Percentiles rank a stretch among this genome's conserved stretches.
These are phyloP conservation scores for Aspergillus quadricinctus DNA, from an alignment of 2,329 filamentous ascomycete genomes.

Conservation along the genomic window DNA sequence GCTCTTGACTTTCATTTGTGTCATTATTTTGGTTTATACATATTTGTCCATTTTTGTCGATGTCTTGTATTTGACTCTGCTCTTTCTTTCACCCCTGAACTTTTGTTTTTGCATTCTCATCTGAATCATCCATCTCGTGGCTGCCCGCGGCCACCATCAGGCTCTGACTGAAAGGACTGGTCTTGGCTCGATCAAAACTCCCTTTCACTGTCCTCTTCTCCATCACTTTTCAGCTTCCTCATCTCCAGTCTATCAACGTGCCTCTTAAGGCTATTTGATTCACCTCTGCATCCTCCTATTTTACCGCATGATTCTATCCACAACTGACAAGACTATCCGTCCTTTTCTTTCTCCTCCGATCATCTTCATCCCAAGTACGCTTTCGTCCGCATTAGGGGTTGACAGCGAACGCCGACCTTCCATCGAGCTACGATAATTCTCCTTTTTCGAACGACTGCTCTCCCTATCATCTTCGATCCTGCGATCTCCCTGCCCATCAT, in stretches of 20 bases:
- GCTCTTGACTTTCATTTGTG: not conserved
- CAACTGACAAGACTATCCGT: not conserved
- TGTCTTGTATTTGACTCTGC: not conserved
- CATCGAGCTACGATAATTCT: not conserved
- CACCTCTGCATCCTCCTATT: not conserved
- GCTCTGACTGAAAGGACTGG: not conserved
- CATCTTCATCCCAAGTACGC: not conserved
- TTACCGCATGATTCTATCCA: not conserved
- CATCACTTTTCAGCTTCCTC: not conserved
- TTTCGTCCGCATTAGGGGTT: not conserved
- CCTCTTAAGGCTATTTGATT: not conserved
- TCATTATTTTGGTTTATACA: not conserved
- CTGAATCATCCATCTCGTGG: not conserved
- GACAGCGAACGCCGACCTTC: not conserved
- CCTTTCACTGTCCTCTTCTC: not conserved
- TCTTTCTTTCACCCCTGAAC: not conserved
- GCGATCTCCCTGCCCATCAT: constrained; percentile 55
- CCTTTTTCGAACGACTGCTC: not conserved
- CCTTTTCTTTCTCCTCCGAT: not conserved
- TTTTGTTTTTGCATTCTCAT: not conserved
- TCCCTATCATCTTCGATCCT: not conserved
- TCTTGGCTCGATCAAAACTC: not conserved
- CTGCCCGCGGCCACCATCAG: not conserved
- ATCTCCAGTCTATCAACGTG: not conserved
- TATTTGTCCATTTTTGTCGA: not conserved